phyloP scores from a whole-genome alignment of 2,329 filamentous ascomycete species.

The Colletotrichum cordylinicola region DNA sequence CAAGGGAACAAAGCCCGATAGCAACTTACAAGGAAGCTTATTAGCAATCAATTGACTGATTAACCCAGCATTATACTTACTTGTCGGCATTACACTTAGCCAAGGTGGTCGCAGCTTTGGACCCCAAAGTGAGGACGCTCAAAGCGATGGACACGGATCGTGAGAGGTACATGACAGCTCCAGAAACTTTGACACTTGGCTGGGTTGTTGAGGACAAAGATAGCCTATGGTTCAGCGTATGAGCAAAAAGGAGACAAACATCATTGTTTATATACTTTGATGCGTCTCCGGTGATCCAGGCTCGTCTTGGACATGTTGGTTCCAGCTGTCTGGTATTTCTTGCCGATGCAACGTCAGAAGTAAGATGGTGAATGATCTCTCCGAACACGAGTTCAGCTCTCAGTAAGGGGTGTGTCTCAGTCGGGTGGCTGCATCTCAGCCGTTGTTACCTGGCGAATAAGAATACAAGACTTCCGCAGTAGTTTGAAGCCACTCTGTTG shows the following conservation, averaged over 20 bases:
- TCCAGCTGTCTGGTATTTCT: background rate
- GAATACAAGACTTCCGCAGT: background rate
- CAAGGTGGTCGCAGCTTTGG: background rate
- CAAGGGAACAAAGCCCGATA: constrained; percentile 28
- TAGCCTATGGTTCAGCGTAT: background rate
- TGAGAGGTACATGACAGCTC: background rate
- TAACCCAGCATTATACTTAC: background rate
- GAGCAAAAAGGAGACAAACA: background rate
- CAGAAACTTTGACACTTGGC: background rate
- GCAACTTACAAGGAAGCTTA: constrained; percentile 7
- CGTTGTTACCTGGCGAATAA: background rate
- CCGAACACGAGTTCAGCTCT: constrained; percentile 11
- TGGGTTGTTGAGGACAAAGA: background rate
- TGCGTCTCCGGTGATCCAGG: background rate
- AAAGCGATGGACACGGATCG: background rate
- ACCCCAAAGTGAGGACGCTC: background rate
- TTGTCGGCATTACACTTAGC: background rate
- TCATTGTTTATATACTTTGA: background rate
- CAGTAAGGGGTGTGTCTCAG: background rate
- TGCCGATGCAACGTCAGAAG: background rate
- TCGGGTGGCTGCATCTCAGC: constrained; percentile 1
- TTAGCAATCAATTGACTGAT: too few relatives aligned
- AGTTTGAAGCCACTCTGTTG: background rate
- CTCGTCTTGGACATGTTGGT: background rate
- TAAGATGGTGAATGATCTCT: constrained; percentile 25